phyloP scores from a whole-genome alignment of 1,284 basidiomycete genomes.

The Earliella scabrosa region DNA sequence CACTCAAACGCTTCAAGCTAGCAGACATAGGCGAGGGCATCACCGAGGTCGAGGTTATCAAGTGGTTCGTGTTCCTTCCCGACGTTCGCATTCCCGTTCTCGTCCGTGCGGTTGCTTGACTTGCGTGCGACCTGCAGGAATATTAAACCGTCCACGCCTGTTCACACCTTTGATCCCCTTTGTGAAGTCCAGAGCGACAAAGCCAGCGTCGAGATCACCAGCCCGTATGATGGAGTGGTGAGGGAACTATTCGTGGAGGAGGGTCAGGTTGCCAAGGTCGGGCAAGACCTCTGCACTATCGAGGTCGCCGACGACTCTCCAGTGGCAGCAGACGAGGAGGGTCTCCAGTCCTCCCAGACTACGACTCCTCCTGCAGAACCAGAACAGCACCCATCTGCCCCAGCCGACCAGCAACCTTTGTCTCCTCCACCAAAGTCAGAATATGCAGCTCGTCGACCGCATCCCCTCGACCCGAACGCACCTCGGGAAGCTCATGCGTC shows the following conservation, averaged over 20 bases:
- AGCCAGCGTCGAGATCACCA: conserved; percentile 92
- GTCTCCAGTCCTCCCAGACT: not conserved
- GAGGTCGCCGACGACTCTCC: conserved; percentile 68
- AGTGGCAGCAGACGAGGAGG: conserved; percentile 10
- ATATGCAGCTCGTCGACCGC: conserved; percentile 40
- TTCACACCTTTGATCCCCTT: conserved; percentile 84
- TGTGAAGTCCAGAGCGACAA: conserved; percentile 97
- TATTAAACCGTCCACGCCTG: conserved; percentile 58
- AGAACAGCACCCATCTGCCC: conserved; percentile 21
- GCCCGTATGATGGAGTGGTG: conserved; percentile 83
- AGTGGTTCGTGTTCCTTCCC: conserved; percentile 60
- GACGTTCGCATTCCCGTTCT: conserved; percentile 3
- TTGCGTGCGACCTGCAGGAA: conserved; percentile 45
- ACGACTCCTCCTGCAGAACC: conserved; percentile 12
- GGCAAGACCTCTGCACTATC: conserved; percentile 82
- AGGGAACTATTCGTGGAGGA: conserved; percentile 77
- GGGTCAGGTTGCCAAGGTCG: conserved; percentile 89
- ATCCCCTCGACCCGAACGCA: conserved; percentile 72
- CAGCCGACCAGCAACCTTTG: not conserved
- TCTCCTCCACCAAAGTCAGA: not conserved
- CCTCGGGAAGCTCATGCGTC: conserved; percentile 23
- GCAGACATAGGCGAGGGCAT: conserved; percentile 95
- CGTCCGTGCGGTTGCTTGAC: not conserved
- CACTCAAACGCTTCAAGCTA: conserved; percentile 80
- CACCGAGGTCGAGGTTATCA: conserved; percentile 89